Base-by-base conservation (phyloP, 1,284 basidiomycete species). In the Flammula alnicola region DNA sequence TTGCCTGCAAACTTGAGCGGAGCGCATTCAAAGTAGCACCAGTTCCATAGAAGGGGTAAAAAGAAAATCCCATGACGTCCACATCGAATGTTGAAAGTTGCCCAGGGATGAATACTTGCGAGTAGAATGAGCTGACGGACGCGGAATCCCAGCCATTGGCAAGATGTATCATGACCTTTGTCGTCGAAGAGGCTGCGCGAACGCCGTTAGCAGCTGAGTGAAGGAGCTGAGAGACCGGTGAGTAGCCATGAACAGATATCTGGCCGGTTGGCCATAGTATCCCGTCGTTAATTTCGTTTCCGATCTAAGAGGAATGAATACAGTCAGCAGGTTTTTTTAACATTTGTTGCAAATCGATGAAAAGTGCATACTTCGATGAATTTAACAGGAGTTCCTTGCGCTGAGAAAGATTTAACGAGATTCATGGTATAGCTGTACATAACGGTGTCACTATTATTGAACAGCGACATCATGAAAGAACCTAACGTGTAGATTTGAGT, bases 271-370 rank as follows among this genome's bases (percentile, higher is more conserved):
- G 84, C 81, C 80, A 86, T 16, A 86, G 75, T 26, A 86, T 65
- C 7, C 83, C 83, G 55, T 78, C 71, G 63, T 82, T 83, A 55
- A 83, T 84, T 63, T 84, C 81, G 56, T 84, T 83, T 11, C 82
- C 81, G 54, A 83, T 74, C 76, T 83, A 60, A 6, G n/a, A n/a
- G n/a, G 31, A 14, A 19, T 44, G 22, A 22, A 22, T 31, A 29
- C 37, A 32, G 17, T 19, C 23, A n/a, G n/a, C 11, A 22, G 41
- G 17, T 30, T 4, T 19, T 19, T 39, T 20, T 12, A 20, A 11
- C 3, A n/a, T 31, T 20, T 14, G 23, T 32, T n/a, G 11, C 9
- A 17, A 33, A 10, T 29, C 6, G 5, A 44, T 19, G 40, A 16
- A 39, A 11, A 26, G 37, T 3, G 45, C 44, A 44, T 58, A 67